Base-by-base conservation (phyloP, 805 yeast species). In the Dipodascopsis uninucleata region DNA sequence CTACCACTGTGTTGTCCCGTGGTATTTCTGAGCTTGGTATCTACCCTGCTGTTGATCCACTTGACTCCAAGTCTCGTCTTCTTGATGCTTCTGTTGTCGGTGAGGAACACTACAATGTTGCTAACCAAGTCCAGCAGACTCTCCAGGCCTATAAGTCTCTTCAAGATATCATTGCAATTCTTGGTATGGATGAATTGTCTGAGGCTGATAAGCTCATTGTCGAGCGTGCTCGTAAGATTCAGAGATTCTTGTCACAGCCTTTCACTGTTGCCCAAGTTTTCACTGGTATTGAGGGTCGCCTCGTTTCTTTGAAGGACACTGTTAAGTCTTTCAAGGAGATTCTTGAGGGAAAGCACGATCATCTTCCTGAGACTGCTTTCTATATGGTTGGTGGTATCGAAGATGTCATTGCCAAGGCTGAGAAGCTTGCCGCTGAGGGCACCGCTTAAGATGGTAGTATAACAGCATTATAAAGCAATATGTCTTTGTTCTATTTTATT, bases 331-430 rank as follows among this genome's bases (percentile, higher is more conserved):
- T 93, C 90, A 88, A 80, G 79, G 98, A 81, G 67, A 96, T 93
- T 65, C 81, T 93, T 67, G 97, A 79, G 31, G 98, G 98, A 78
- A 93, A 93, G 81, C 88, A 93, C 79, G 98, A 93, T 76, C 82
- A 83, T 78, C 82, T 93, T 67, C 98, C 98, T 71, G 98, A 93
- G 79, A 85, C 83, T 71, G 98, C 98, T 66, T 93, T 93, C 95
- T 93, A 93, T 77, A 93, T 93, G 98, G 98, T 93, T 75, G 98
- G 98, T 78, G 96, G 96, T 78, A 89, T 93, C 67, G 97, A 89
- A 72, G 98, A 93, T 75, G 98, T 82, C 64, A 74, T 88, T 71
- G 94, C 97, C 70, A 93, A 93, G 82, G 97, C 97, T 69, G 97
- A 93, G 77, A 89, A 90, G 79, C 75, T 93, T 71, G 97, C 97